Base-by-base conservation (phyloP, 2,329 filamentous ascomycete species). In the Exophiala bonariae region DNA sequence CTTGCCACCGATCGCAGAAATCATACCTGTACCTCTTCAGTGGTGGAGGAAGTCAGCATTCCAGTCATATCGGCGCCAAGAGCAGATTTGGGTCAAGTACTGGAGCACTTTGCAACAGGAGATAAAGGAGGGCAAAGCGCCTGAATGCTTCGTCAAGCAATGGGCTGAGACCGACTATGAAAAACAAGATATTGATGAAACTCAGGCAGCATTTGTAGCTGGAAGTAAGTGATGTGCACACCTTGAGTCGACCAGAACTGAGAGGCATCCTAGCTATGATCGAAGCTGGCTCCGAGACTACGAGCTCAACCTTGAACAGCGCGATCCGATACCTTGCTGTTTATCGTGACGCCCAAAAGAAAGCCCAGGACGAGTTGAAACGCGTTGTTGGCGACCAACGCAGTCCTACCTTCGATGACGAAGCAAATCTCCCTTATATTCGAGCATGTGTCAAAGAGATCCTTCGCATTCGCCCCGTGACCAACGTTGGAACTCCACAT, bases 391-490 rank as follows among this genome's bases (percentile, higher is more conserved):
- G 79, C 2, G 56, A 63, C 0, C 42, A 65, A 10, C 67, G 79
- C 2, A 68, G 71, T 4, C 79, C 79, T 0, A 61, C 58, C 19
- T 74, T 72, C 57, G 68, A 73, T 26, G 78, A 82, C 55, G 66
- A 69, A 13, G 62, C 66, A 0, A 60, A 64, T 1, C 59, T 82
- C 4, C 77, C 78, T 0, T 82, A 82, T 55, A 60, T 81, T 26
- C 67, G 71, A n/a, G 75, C 74, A 2, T 66, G 79, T 7, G 69
- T 81, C n/a, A 80, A 81, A 49, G 80, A 83, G 49, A 68, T 76
- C 1, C 63, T 81, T 8, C 71, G 79, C 2, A 39, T 46, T 34
- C 16, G 38, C 16, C 65, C 65, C 3, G 52, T 56, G 3, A 48
- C 46, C 2, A 56, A 47, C 6, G 42, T 73, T 1, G 73, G 70